Evolutionary conservation across 2,329 filamentous ascomycete species (phyloP).

Genomic region (Fusarium xylarioides): DNA sequence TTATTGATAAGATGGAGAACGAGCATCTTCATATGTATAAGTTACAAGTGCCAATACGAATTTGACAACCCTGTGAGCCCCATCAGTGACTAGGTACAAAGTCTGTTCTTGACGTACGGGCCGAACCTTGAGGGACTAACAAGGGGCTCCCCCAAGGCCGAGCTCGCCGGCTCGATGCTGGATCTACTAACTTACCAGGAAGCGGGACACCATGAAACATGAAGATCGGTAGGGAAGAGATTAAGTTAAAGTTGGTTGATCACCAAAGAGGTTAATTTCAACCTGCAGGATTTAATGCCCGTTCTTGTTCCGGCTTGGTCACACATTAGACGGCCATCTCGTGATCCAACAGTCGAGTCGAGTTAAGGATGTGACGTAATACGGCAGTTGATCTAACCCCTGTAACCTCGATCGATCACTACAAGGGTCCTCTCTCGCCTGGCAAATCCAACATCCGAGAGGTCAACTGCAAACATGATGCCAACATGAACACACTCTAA

Average conservation of each 20-base stretch:
- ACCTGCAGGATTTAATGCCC: background rate
- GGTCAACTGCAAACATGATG: background rate
- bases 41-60: background rate
- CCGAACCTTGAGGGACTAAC: constrained; percentile 1
- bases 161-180: constrained; percentile 2
- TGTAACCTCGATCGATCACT: background rate
- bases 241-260: background rate
- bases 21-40: background rate
- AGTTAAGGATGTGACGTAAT: constrained; percentile 7
- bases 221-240: background rate
- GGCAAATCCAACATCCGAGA: background rate
- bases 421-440: background rate
- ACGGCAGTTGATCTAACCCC: background rate
- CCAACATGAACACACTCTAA: constrained; percentile 2
- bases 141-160: background rate
- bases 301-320: background rate
- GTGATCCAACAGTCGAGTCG: background rate
- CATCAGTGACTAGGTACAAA: background rate
- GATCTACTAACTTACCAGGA: background rate
- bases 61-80: background rate
- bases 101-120: background rate
- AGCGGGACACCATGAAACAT: background rate
- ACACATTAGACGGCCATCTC: background rate
- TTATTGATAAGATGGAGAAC: background rate
- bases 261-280: background rate